Conservation (phyloP, 208 protist genomes). For the Trypanosoma boissoni region DNA sequence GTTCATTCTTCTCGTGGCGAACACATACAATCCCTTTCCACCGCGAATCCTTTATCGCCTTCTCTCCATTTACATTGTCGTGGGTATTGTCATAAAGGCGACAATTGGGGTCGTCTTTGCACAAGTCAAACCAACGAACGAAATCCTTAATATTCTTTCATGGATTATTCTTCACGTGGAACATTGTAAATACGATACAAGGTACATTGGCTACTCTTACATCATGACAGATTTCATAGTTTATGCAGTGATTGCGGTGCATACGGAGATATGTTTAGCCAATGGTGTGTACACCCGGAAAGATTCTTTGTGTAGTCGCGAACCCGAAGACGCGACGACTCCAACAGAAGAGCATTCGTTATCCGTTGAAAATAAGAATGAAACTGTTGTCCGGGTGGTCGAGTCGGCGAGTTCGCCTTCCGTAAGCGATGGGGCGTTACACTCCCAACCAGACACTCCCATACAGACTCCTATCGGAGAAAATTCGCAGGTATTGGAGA, state of each 20-base stretch:
- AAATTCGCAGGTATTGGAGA: no score
- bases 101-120: slow-evolving; percentile 20
- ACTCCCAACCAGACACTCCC: no score
- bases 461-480: no score
- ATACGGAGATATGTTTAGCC: slow-evolving; percentile 31
- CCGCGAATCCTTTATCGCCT: slow-evolving; percentile 32
- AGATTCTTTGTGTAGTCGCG: slow-evolving; percentile 19
- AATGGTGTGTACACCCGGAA: slow-evolving; percentile 36
- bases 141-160: slow-evolving; percentile 16
- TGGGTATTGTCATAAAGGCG: slow-evolving; percentile 44
- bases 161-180: slow-evolving; percentile 28
- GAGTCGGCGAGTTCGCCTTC: no score
- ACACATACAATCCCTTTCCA: slow-evolving; percentile 43
- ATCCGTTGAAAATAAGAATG: neutral
- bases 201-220: slow-evolving; percentile 21
- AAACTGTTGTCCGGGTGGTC: no score
- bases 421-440: no score
- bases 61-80: slow-evolving; percentile 30
- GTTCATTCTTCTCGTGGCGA: slow-evolving; percentile 43
- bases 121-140: slow-evolving; percentile 13
- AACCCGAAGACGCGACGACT: neutral
- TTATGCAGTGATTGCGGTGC: slow-evolving; percentile 28
- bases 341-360: neutral
- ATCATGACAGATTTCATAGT: slow-evolving; percentile 34
- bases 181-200: slow-evolving; percentile 2